Conservation (phyloP, 352 stramenopile species). For the Phytophthora sp. region DNA sequence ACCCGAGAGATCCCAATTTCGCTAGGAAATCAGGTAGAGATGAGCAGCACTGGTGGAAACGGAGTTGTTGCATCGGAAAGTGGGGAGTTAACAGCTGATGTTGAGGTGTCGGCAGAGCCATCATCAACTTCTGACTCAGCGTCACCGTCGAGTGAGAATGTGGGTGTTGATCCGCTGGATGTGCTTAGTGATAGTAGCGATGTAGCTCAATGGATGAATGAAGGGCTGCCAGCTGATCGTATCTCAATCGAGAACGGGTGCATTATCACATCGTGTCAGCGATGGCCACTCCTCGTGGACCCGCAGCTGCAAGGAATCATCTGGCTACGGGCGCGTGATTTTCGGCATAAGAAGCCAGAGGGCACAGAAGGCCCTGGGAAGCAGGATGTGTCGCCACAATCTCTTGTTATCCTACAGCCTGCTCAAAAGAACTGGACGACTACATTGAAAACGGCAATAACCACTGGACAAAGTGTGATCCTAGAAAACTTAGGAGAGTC, state of each 20-base stretch:
- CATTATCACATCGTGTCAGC: constrained; percentile 88
- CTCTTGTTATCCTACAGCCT: constrained; percentile 75
- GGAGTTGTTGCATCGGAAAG: background rate
- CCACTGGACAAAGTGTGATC: constrained; percentile 81
- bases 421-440: constrained; percentile 83
- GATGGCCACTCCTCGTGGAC: constrained; percentile 92
- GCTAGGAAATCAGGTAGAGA: constrained; percentile 25
- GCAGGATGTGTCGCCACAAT: constrained; percentile 4
- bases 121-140: constrained; percentile 7
- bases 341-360: constrained; percentile 27
- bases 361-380: background rate
- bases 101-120: constrained; percentile 2
- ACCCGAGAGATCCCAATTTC: constrained; percentile 88
- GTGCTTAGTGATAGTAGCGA: constrained; percentile 87
- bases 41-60: constrained; percentile 2
- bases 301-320: constrained; percentile 90
- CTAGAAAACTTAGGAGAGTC: constrained; percentile 90
- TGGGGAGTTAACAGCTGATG: background rate
- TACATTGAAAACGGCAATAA: constrained; percentile 78
- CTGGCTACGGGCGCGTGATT: constrained; percentile 80
- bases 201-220: constrained; percentile 93
- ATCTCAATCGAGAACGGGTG: constrained; percentile 94
- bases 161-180: constrained; percentile 80
- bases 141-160: background rate
- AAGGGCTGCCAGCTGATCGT: constrained; percentile 88